These are phyloP conservation scores for Claviceps sp. DNA, from an alignment of 2,329 filamentous ascomycete species.

Conservation along the genomic window DNA sequence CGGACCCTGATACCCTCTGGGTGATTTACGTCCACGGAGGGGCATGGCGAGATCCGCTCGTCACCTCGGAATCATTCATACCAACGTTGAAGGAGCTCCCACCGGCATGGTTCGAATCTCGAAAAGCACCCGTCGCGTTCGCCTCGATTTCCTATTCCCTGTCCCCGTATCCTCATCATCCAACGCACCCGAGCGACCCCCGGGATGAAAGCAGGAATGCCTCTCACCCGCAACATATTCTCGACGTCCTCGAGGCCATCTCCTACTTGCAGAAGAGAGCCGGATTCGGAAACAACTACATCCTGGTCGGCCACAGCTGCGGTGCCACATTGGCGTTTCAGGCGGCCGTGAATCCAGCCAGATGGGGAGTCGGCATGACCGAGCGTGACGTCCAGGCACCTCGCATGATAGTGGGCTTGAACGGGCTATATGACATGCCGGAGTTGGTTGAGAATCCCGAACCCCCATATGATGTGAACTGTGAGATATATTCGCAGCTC, in stretches of 20 bases:
- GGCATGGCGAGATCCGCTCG: constrained; percentile 14
- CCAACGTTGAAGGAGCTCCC: constrained; percentile 3
- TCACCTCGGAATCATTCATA: constrained; percentile 7
- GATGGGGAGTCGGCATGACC: constrained; percentile 8
- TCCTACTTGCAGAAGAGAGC: constrained; percentile 29
- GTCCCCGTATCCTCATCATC: constrained; percentile 5
- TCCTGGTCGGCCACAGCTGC: constrained; percentile 43
- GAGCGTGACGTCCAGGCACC: constrained; percentile 3
- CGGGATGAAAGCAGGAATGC: constrained; percentile 22
- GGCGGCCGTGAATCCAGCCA: constrained; percentile 16
- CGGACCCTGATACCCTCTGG: constrained; percentile 6
- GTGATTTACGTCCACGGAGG: constrained; percentile 15
- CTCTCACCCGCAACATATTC: constrained; percentile 39
- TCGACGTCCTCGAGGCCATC: constrained; percentile 35
- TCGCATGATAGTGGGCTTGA: constrained; percentile 30
- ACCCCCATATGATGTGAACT: constrained; percentile 19
- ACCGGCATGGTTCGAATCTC: constrained; percentile 1
- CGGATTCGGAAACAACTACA: constrained; percentile 28
- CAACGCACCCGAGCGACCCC: constrained; percentile 2
- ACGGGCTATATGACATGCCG: constrained; percentile 38
- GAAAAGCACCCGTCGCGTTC: constrained; percentile 3
- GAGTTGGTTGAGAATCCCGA: constrained; percentile 14
- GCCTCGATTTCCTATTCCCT: constrained; percentile 7
- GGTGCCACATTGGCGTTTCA: constrained; percentile 42
- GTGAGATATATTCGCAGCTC: constrained; percentile 27